phyloP scores from a whole-genome alignment of 441 rosid species.

The Erodium moschatum region DNA sequence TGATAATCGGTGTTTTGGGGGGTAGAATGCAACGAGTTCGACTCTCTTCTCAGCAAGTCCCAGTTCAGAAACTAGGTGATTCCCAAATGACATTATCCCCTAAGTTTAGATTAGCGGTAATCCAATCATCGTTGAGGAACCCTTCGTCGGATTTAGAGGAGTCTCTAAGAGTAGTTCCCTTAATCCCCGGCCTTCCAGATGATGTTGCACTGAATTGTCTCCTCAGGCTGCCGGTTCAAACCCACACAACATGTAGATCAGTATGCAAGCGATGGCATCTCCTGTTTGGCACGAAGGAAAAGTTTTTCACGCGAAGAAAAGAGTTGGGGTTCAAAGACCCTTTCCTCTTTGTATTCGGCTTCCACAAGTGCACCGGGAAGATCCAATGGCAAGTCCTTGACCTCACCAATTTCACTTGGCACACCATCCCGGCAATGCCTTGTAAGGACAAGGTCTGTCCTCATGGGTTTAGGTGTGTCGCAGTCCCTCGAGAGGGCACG shows the following conservation, averaged over 20 bases:
- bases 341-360: conserved; percentile 74
- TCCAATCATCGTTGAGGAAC: conserved; percentile 44
- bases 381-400: conserved; percentile 79
- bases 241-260: conserved; percentile 47
- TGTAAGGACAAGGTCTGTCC: conserved; percentile 78
- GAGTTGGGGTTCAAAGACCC: conserved; percentile 66
- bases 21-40: conserved; percentile 73
- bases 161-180: conserved; percentile 46
- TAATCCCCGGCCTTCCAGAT: conserved; percentile 83
- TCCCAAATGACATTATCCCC: conserved; percentile 78
- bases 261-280: conserved; percentile 79
- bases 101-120: conserved; percentile 55
- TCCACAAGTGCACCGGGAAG: conserved; percentile 64
- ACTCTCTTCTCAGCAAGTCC: conserved; percentile 64
- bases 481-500: conserved; percentile 50
- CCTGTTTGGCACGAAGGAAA: conserved; percentile 54
- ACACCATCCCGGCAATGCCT: conserved; percentile 74
- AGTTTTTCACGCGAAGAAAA: conserved; percentile 59
- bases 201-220: conserved; percentile 74
- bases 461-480: conserved; percentile 62
- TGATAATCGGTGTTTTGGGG: background rate
- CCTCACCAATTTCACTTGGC: conserved; percentile 66
- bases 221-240: conserved; percentile 62
- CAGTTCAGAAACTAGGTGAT: conserved; percentile 72
- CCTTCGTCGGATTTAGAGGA: conserved; percentile 42